Evolutionary conservation across 1,139 yeast genomes (phyloP), one percentile per base, ranked within the genome.

Genomic region (Geotrichum phurueaensis): DNA sequence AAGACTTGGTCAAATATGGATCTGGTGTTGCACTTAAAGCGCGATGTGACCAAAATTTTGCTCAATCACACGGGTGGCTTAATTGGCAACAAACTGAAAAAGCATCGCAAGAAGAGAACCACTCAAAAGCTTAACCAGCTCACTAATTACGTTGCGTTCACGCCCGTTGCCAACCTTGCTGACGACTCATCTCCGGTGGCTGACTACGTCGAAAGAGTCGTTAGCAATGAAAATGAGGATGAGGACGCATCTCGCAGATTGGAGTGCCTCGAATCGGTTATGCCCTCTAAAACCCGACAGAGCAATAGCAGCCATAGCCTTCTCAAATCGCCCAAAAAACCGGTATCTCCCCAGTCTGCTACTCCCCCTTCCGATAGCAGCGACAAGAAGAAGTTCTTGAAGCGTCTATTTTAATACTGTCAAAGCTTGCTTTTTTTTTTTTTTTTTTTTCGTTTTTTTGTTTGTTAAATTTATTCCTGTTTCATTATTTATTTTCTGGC

Each of bases 1-100:
- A 85, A 84, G 75, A 76, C 89, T 36, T 89, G 96, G 95, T 84
- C 96, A 1, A 83, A 83, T 57, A 83, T 87, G 65, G 97, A 91
- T 63, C 78, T 90, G 55, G 80, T 86, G 36, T 73, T 82, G 60
- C 80, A 84, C 51, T 70, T 90, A 58, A 83, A 85, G 70, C 86
- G 84, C 65, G 75, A 88, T 68, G 78, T 91, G 36, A 79, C 88
- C 60, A 84, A 82, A 71, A 79, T 85, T 22, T 83, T 91, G 48
- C 74, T 91, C 59, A 82, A 80, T 56, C 96, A 91, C 69, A 79
- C 95, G 0, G 96, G 96, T 5, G 84, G 87, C 65, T 82, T 92
- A 63, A 78, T 91, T 60, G 88, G 90, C 47, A 91, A 90, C 73
- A 89, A 89, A 73, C 79, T 90, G 67, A 59, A 56, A 31, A 57